Base-by-base conservation (phyloP, 2,329 filamentous ascomycete species). In the Colletotrichum musae region DNA sequence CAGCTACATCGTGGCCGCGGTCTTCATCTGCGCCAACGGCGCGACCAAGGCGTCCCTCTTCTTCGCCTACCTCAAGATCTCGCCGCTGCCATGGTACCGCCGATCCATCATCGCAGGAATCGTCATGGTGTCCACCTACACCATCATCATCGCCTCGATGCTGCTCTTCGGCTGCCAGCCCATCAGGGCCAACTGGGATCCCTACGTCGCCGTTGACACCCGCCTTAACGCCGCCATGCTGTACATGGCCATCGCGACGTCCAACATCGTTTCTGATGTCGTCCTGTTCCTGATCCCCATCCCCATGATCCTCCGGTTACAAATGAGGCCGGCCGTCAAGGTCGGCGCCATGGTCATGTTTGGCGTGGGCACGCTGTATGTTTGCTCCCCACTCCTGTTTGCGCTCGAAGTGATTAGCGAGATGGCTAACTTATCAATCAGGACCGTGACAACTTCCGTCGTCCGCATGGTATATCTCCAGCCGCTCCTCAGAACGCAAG, bases 181-280 rank as follows among this genome's bases (percentile, higher is more conserved):
- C 0, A 69, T 73, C 15, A 64, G 64, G 0, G 59, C 69, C 12
- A 70, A 74, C 6, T 76, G 70, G 70, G 72, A 76, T 9, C 74
- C 73, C 0, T 72, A 56, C 26, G 36, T 47, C 6, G 21, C 58
- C 41, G 13, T 24, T 16, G 81, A 64, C 71, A 75, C 68, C 7
- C 86, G 84, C 51, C 76, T 87, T 26, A 75, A 83, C 52, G 79
- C 82, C 36, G 78, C 83, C 3, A 75, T 81, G 1, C 80, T 87
- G 54, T 86, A 86, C 70, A 81, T 86, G 26, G 77, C 81, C 21
- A 85, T 84, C n/a, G 84, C 85, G 0, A 80, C 80, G 1, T 75
- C 82, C 16, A 85, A 85, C 56, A 83, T 86, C 28, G 65, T 82
- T 6, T 85, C 84, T 0, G 84, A 87, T 70, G 62, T 87, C 0